These are phyloP conservation scores for Selaginella tamariscina DNA, from an alignment of 75 land plant species.

Conservation along the genomic window DNA sequence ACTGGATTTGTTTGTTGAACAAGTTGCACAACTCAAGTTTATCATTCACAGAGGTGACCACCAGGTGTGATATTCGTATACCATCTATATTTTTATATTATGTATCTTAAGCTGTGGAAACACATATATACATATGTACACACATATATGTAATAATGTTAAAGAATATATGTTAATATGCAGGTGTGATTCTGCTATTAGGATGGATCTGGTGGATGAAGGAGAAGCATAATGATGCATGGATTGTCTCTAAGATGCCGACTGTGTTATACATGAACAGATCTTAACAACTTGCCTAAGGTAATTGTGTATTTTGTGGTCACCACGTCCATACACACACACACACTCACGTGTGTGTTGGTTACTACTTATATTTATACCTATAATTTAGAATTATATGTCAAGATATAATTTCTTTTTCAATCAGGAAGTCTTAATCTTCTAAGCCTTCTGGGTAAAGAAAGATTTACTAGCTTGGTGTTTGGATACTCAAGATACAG, in stretches of 20 bases:
- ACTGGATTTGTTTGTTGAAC: conserved; percentile 25
- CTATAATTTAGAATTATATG: no score
- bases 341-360: no score
- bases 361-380: no score
- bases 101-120: no score
- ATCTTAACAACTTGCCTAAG: conserved; percentile 23
- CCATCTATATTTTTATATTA: no score
- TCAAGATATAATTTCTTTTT: not conserved
- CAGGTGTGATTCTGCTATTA: conserved; percentile 3
- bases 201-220: conserved; percentile 26
- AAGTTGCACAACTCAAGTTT: conserved; percentile 21
- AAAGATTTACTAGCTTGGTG: conserved; percentile 62
- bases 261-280: conserved; percentile 24
- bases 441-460: conserved; percentile 73
- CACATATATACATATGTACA: no score
- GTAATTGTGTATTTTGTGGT: no score
- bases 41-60: conserved; percentile 24
- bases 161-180: not conserved
- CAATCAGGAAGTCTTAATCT: conserved; percentile 47
- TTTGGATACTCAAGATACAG: conserved; percentile 29
- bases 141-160: no score
- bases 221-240: conserved; percentile 14
- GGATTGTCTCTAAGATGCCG: conserved; percentile 33
- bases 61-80: conserved; percentile 23
- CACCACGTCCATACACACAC: no score